Evolutionary conservation across 768 basidiomycete genomes (phyloP).

Genomic region (Russula dissimulans): DNA sequence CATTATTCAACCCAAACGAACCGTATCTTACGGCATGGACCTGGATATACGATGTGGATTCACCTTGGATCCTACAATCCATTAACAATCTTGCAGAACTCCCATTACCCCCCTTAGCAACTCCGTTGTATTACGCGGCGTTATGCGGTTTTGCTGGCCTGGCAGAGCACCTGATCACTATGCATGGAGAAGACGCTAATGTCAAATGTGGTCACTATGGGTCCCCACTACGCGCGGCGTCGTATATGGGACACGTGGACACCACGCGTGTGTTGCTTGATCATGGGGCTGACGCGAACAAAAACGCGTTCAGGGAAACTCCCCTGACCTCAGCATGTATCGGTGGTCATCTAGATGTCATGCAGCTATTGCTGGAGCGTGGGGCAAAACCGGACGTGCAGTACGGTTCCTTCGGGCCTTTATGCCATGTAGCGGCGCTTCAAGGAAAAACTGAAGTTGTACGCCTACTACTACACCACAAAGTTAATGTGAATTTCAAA

Average conservation of each 20-base stretch:
- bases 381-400: not conserved
- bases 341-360: too few species aligned
- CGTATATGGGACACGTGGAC: too few species aligned
- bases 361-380: not conserved
- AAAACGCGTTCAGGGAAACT: not conserved
- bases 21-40: not conserved
- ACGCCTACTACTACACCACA: too few species aligned
- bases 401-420: not conserved
- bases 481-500: too few species aligned
- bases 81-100: not conserved
- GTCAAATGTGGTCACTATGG: too few species aligned
- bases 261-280: too few species aligned
- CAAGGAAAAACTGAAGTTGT: not conserved
- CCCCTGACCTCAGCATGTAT: not conserved
- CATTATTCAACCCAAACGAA: not conserved
- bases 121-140: too few species aligned
- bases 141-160: too few species aligned
- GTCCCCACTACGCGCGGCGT: too few species aligned
- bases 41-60: not conserved
- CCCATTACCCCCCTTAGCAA: too few species aligned
- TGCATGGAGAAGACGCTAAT: too few species aligned
- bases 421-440: not conserved
- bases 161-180: too few species aligned
- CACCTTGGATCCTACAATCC: not conserved
- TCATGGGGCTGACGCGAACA: not conserved